Evolutionary conservation across 371 early-diverging fungal species (phyloP).

Genomic region (Apophysomyces elegans): DNA sequence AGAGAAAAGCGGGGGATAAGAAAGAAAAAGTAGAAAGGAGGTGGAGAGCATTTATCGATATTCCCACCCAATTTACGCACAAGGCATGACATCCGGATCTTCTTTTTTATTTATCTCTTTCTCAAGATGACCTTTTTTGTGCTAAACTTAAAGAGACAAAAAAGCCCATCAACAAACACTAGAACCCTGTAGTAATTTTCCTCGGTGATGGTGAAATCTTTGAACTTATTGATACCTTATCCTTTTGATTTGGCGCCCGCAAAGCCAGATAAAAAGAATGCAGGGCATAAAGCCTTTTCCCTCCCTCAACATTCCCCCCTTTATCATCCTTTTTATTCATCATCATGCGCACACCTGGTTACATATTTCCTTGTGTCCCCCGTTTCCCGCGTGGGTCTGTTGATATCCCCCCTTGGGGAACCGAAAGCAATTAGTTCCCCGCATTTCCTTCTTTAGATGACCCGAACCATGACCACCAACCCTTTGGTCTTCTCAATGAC

Average conservation of each 20-base stretch:
- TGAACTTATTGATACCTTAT: too few relatives aligned
- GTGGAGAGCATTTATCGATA: slow-evolving; percentile 7
- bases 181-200: neutral
- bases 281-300: neutral
- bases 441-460: neutral
- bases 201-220: too few relatives aligned
- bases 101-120: neutral
- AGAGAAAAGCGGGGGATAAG: neutral
- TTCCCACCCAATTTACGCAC: slow-evolving; percentile 7
- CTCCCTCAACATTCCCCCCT: neutral
- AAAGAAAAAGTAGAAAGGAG: slow-evolving; percentile 8
- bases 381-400: neutral
- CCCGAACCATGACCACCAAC: neutral
- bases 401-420: neutral
- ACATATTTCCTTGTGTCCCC: slow-evolving; percentile 3
- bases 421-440: neutral
- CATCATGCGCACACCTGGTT: slow-evolving; percentile 8
- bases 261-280: neutral
- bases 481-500: too few relatives aligned
- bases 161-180: too few relatives aligned
- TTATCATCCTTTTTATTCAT: neutral
- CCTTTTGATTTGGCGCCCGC: neutral
- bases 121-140: neutral
- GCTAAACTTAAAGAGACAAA: neutral
- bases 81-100: neutral